These are phyloP conservation scores for Marasmius tenuissimus DNA, from an alignment of 1,284 basidiomycete species.

Conservation along the genomic window DNA sequence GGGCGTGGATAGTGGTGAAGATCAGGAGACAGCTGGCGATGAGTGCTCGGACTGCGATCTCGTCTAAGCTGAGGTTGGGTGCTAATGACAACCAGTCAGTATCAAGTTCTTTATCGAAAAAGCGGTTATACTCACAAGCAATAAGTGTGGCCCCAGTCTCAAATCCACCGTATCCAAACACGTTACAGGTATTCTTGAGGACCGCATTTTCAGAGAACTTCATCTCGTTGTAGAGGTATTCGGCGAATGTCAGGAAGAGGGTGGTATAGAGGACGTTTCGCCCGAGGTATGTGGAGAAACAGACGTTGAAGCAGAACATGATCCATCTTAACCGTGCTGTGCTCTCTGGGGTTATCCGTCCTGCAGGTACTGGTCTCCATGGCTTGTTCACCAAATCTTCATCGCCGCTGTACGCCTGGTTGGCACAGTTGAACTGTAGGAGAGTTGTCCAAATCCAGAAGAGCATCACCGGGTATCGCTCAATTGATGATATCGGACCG, in stretches of 20 bases:
- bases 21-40: conserved; percentile 25
- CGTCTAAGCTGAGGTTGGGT: conserved; percentile 13
- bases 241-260: conserved; percentile 15
- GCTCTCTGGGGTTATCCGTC: conserved; percentile 21
- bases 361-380: conserved; percentile 35
- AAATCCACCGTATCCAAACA: conserved; percentile 28
- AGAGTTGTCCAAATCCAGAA: conserved; percentile 45
- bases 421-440: conserved; percentile 40
- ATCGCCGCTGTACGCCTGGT: conserved; percentile 31
- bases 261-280: conserved; percentile 17
- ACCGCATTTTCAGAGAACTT: conserved; percentile 21
- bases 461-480: neutral
- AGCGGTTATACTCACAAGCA: conserved; percentile 22
- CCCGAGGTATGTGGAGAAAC: conserved; percentile 22
- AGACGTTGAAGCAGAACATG: conserved; percentile 23
- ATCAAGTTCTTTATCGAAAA: neutral
- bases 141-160: conserved; percentile 32
- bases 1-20: conserved; percentile 33
- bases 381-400: conserved; percentile 35
- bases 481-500: neutral
- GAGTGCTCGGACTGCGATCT: conserved; percentile 20
- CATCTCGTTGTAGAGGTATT: conserved; percentile 27
- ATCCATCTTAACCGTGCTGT: conserved; percentile 28
- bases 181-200: conserved; percentile 29
- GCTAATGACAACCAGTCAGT: neutral